These are phyloP conservation scores for Deuterostichococcus epilithicus DNA, from an alignment of 139 green algal species.

Conservation along the genomic window DNA sequence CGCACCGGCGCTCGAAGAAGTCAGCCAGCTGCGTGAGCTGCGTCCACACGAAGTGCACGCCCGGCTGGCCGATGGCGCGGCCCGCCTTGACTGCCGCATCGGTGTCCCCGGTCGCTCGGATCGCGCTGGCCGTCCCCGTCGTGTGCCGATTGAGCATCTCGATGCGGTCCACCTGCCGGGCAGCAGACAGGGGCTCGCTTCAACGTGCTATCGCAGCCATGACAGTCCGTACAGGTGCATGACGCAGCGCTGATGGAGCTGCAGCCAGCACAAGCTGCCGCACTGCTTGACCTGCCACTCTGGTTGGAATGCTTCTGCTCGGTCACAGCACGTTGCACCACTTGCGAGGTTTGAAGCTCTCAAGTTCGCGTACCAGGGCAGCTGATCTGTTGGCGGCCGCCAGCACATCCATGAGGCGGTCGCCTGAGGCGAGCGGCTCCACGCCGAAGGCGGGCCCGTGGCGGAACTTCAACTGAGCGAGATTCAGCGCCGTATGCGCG, in stretches of 20 bases:
- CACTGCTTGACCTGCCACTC: too few relatives aligned
- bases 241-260: too few relatives aligned
- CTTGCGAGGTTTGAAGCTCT: background rate
- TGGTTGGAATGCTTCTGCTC: too few relatives aligned
- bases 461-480: conserved; percentile 80
- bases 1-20: background rate
- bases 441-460: conserved; percentile 43
- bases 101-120: conserved; percentile 40
- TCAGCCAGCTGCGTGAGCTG: conserved; percentile 41
- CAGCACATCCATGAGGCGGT: conserved; percentile 61
- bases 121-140: conserved; percentile 36
- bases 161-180: conserved; percentile 48
- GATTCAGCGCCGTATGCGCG: conserved; percentile 77
- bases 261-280: too few relatives aligned
- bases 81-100: conserved; percentile 31
- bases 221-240: too few relatives aligned
- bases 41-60: conserved; percentile 52
- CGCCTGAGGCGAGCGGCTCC: conserved; percentile 3
- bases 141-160: conserved; percentile 46
- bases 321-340: too few relatives aligned
- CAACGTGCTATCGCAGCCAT: too few relatives aligned
- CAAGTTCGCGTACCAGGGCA: background rate
- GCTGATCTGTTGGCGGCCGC: conserved; percentile 6
- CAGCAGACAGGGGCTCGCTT: background rate
- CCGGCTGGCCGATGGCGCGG: conserved; percentile 14